phyloP scores from a whole-genome alignment of 179 eudicot genomes.

The Beta macrorhiza region DNA sequence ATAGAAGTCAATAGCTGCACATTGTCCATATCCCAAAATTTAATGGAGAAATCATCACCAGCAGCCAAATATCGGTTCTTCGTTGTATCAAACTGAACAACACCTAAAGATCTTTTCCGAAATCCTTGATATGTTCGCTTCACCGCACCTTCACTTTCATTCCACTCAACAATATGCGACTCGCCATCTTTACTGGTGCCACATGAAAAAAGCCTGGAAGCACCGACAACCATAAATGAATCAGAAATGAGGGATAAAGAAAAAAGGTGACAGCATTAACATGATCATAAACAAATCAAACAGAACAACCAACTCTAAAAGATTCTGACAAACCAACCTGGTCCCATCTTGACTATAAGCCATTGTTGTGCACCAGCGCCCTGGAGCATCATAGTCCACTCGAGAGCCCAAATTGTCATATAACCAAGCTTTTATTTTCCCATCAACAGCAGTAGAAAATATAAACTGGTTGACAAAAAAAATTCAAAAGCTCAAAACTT shows the following conservation, averaged over 20 bases:
- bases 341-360: slow-evolving; percentile 94
- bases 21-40: slow-evolving; percentile 97
- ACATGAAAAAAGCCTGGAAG: slow-evolving; percentile 79
- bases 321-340: slow-evolving; percentile 45
- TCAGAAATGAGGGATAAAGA: background rate
- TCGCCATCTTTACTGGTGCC: slow-evolving; percentile 97
- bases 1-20: slow-evolving; percentile 65
- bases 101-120: slow-evolving; percentile 77
- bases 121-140: slow-evolving; percentile 84
- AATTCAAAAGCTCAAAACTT: slow-evolving; percentile 14
- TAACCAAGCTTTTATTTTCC: slow-evolving; percentile 95
- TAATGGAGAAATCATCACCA: slow-evolving; percentile 81
- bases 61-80: slow-evolving; percentile 87
- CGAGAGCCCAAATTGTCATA: slow-evolving; percentile 95
- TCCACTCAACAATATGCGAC: slow-evolving; percentile 93
- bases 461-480: slow-evolving; percentile 53
- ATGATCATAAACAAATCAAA: slow-evolving; percentile 15
- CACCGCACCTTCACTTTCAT: slow-evolving; percentile 97
- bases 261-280: slow-evolving; percentile 2
- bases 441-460: slow-evolving; percentile 91
- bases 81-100: slow-evolving; percentile 91
- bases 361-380: slow-evolving; percentile 96
- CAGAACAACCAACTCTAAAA: background rate
- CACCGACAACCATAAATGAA: background rate
- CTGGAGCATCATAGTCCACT: slow-evolving; percentile 97